These are phyloP conservation scores for Diplodia intermedia DNA, from an alignment of 2,329 filamentous ascomycete species.

Conservation along the genomic window DNA sequence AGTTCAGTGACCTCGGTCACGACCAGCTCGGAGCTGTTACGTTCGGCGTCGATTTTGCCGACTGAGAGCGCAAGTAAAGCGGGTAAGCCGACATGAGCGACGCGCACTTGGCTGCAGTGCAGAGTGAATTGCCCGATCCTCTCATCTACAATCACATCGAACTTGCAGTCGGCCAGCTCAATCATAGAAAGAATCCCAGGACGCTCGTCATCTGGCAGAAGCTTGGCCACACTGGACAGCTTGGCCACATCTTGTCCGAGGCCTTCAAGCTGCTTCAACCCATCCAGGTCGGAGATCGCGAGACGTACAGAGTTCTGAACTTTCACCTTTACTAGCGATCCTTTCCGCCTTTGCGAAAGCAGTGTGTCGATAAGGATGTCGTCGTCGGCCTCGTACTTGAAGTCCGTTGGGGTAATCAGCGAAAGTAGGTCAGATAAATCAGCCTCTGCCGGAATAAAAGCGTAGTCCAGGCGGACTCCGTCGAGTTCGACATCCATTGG, in stretches of 20 bases:
- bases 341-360: conserved; percentile 83
- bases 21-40: conserved; percentile 74
- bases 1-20: conserved; percentile 66
- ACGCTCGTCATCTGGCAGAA: conserved; percentile 92
- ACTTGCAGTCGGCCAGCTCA: conserved; percentile 53
- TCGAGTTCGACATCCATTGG: conserved; percentile 61
- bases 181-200: conserved; percentile 85
- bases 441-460: conserved; percentile 73
- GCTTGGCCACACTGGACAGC: conserved; percentile 88
- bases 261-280: conserved; percentile 71
- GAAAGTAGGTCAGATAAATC: conserved; percentile 84
- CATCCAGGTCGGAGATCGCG: conserved; percentile 65
- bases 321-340: conserved; percentile 76
- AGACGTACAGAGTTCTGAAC: conserved; percentile 46
- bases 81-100: conserved; percentile 77
- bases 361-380: conserved; percentile 95
- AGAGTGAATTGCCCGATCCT: conserved; percentile 68
- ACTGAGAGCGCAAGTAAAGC: conserved; percentile 81
- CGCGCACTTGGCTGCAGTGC: conserved; percentile 38
- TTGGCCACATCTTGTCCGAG: conserved; percentile 81
- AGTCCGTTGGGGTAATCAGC: conserved; percentile 88
- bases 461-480: conserved; percentile 74
- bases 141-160: conserved; percentile 67
- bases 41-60: conserved; percentile 64
- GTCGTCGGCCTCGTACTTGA: conserved; percentile 86